Evolutionary conservation across 2,329 filamentous ascomycete genomes (phyloP).

Genomic region (Cladorrhinum sp.): DNA sequence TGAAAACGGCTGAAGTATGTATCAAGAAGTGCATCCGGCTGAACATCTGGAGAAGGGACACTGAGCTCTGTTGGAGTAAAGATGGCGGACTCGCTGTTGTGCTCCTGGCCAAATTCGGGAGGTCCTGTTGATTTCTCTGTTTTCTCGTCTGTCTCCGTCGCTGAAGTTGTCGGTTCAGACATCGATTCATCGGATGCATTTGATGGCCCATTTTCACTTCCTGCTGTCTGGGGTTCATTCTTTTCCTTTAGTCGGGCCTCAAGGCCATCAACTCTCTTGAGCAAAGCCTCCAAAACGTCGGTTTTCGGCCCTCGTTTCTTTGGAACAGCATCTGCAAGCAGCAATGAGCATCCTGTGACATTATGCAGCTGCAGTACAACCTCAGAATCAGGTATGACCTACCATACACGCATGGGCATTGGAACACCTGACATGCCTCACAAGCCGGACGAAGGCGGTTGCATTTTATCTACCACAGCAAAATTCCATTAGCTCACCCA

Average conservation of each 20-base stretch:
- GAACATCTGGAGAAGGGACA: conserved; percentile 45
- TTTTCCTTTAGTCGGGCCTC: conserved; percentile 75
- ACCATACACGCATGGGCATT: conserved; percentile 88
- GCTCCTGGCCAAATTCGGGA: conserved; percentile 33
- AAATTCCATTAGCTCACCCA: not conserved
- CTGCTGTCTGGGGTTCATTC: conserved; percentile 31
- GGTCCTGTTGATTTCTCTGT: conserved; percentile 42
- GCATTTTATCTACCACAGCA: conserved; percentile 72
- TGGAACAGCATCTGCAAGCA: conserved; percentile 69
- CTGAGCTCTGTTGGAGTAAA: conserved; percentile 42
- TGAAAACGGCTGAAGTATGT: conserved; percentile 78
- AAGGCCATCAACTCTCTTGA: conserved; percentile 81
- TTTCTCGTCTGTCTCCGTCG: conserved; percentile 33
- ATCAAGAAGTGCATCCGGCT: conserved; percentile 65
- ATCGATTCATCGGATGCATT: conserved; percentile 22
- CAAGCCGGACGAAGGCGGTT: conserved; percentile 80
- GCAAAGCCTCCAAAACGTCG: conserved; percentile 77
- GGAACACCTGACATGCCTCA: conserved; percentile 85
- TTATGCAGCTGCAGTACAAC: not conserved
- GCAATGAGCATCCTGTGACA: not conserved
- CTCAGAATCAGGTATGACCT: conserved; percentile 31
- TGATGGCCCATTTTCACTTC: conserved; percentile 29
- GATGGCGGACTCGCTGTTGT: conserved; percentile 36
- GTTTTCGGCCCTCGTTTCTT: conserved; percentile 91
- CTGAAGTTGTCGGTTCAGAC: conserved; percentile 19